These are phyloP conservation scores for Globisporangium paddicum DNA, from an alignment of 352 stramenopile genomes.

Conservation along the genomic window DNA sequence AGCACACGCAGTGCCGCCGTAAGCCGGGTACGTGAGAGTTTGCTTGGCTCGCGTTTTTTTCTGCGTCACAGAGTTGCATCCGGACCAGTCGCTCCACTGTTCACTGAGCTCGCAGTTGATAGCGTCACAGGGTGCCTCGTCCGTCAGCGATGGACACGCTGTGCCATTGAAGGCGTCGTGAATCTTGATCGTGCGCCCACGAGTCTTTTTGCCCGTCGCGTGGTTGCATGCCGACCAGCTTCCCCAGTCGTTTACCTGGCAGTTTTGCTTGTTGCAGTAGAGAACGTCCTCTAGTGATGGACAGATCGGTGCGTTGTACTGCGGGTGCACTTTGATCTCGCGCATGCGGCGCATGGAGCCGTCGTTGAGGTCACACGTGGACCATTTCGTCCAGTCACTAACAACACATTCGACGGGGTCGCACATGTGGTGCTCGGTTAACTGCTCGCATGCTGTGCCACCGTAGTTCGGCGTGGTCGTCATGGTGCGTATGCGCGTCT, in stretches of 20 bases:
- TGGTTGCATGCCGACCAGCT: slow-evolving; percentile 46
- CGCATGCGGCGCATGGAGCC: slow-evolving; percentile 30
- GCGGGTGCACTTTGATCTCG: slow-evolving; percentile 27
- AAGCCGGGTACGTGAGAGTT: slow-evolving; percentile 26
- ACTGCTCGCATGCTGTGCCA: slow-evolving; percentile 14
- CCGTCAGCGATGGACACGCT: slow-evolving; percentile 17
- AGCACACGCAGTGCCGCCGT: slow-evolving; percentile 26
- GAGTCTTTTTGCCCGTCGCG: slow-evolving; percentile 23
- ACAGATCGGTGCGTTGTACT: slow-evolving; percentile 35
- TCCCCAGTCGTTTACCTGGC: slow-evolving; percentile 39
- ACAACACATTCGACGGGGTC: slow-evolving; percentile 46
- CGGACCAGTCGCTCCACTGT: slow-evolving; percentile 42
- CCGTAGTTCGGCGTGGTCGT: slow-evolving; percentile 14
- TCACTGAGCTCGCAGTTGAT: slow-evolving; percentile 42
- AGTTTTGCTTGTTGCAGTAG: slow-evolving; percentile 40
- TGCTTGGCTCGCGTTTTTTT: slow-evolving; percentile 26
- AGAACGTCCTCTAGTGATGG: slow-evolving; percentile 26
- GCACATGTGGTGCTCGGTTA: slow-evolving; percentile 19
- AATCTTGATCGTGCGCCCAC: slow-evolving; percentile 25
- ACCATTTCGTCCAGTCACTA: slow-evolving; percentile 38
- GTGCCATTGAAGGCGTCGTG: slow-evolving; percentile 27
- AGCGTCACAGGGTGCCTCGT: slow-evolving; percentile 23
- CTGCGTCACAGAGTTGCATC: slow-evolving; percentile 27
- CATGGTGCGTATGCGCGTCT: slow-evolving; percentile 33
- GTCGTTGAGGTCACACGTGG: slow-evolving; percentile 27